Base-by-base conservation (phyloP, 495 filamentous ascomycete genomes). In the Chlorociboria aeruginascens region DNA sequence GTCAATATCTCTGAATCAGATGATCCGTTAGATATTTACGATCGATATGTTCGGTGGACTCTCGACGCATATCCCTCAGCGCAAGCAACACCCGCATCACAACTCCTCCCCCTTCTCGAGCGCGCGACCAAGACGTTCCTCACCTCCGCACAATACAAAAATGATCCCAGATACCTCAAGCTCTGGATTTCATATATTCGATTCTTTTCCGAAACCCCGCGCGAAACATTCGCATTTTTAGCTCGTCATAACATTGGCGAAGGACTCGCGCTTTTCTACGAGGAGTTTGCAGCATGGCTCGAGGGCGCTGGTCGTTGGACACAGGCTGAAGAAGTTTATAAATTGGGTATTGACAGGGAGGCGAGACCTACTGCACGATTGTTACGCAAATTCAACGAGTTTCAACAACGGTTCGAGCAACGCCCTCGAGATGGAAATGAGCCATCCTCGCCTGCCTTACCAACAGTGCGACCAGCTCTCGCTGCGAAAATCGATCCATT, bases 21-120 rank as follows among this genome's bases (percentile, higher is more conserved):
- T 57, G 92, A 98, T 58, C 92, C 92, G 2, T 78, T 98, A 32
- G 93, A 97, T 59, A 74, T 96, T 39, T 98, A 88, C 66, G 90
- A 96, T 56, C 82, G 93, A 61, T 98, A 98, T 58, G 86, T 96
- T 20, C 85, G 86, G 64, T 98, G 92, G 92, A 93, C 89, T 0
- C 67, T 97, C 13, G 86, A 94, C 60, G 86, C 90, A 11, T 97
- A 96, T 57, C 93, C 92, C 0, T 89, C 90, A 2, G 86, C 89
- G 10, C 88, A 95, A 65, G 86, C 87, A 33, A 92, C 89, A n/a
- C 70, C 84, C 0, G 79, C 92, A 59, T 95, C 89, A 8, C 83
- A 87, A 48, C 81, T 98, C 2, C 75, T 92, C n/a, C 82, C 82
- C 3, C 66, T 97, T 2, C 78, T 98, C 28, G 92, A 98, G 61